Evolutionary conservation across 768 basidiomycete species (phyloP).

Genomic region (Porphyrellus cyaneotinctus): DNA sequence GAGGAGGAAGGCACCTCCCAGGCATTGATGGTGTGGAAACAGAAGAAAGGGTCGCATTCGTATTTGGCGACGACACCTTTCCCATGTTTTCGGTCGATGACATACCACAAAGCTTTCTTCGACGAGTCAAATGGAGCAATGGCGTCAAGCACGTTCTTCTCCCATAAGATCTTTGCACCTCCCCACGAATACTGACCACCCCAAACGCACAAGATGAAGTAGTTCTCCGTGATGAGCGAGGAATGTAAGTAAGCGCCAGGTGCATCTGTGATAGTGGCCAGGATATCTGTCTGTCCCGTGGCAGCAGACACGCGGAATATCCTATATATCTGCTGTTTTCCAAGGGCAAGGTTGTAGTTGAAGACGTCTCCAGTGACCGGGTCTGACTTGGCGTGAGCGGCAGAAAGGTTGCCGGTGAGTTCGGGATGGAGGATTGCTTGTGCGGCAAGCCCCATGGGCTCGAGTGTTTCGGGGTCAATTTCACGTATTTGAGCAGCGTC

Average conservation of each 20-base stretch:
- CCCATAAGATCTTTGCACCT: conserved; percentile 27
- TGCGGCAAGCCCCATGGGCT: conserved; percentile 29
- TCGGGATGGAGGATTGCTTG: conserved; percentile 31
- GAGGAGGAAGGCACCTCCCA: conserved; percentile 30
- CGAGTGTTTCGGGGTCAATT: conserved; percentile 36
- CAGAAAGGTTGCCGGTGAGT: conserved; percentile 33
- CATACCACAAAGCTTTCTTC: conserved; percentile 33
- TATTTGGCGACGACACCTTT: conserved; percentile 37
- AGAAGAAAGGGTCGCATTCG: conserved; percentile 36
- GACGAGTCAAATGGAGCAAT: conserved; percentile 32
- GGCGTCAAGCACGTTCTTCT: conserved; percentile 32
- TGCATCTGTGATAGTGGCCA: conserved; percentile 37
- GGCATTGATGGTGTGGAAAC: conserved; percentile 39
- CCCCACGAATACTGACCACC: conserved; percentile 27
- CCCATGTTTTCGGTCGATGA: conserved; percentile 35
- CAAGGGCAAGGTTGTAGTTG: conserved; percentile 35
- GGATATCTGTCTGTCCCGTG: conserved; percentile 30
- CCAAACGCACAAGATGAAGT: conserved; percentile 37
- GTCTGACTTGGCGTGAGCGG: conserved; percentile 38
- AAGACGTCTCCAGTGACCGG: conserved; percentile 33
- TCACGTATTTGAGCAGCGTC: conserved; percentile 29
- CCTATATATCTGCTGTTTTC: conserved; percentile 25
- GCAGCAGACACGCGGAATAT: conserved; percentile 35
- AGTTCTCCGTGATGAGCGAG: conserved; percentile 35
- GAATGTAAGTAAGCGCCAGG: conserved; percentile 39